Percentiles rank a stretch among this genome's conserved stretches.
These are phyloP conservation scores for Cladophialophora immunda DNA, from an alignment of 2,329 filamentous ascomycete species.

Conservation along the genomic window DNA sequence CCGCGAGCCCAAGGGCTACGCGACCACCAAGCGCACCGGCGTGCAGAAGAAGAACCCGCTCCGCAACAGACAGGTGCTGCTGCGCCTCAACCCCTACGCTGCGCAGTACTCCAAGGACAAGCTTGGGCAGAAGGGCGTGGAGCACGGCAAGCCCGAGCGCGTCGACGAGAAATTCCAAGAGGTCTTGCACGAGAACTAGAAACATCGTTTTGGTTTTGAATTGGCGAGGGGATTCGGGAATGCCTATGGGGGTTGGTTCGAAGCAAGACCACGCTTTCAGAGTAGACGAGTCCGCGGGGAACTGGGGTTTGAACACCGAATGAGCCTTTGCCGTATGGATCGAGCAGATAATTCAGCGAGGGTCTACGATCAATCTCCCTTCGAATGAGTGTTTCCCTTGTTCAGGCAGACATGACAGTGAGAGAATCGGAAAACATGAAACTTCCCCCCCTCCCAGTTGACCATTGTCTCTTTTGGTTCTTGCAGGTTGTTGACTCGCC, in stretches of 20 bases:
- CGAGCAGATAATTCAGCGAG: neutral
- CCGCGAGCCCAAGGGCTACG: constrained; percentile 86
- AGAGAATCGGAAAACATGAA: neutral
- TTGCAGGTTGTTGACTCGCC: neutral
- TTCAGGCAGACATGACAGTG: neutral
- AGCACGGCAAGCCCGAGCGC: constrained; percentile 68
- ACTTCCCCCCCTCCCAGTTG: neutral
- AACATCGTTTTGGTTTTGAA: neutral
- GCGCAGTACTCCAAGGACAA: constrained; percentile 87
- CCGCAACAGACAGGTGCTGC: constrained; percentile 97
- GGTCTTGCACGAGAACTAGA: constrained; percentile 62
- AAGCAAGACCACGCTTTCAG: neutral
- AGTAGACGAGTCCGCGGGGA: neutral
- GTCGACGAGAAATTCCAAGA: constrained; percentile 62
- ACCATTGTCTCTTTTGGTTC: neutral
- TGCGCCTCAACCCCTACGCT: constrained; percentile 98
- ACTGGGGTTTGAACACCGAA: neutral
- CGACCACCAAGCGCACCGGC: constrained; percentile 84
- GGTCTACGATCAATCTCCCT: neutral
- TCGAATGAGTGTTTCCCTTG: neutral
- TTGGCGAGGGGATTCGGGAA: neutral
- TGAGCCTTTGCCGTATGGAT: neutral
- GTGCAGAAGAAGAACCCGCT: constrained; percentile 99
- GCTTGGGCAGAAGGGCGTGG: constrained; percentile 74
- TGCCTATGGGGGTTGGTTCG: neutral